Evolutionary conservation across 495 filamentous ascomycete species (phyloP).

Genomic region (Aspergillus bridgeri): DNA sequence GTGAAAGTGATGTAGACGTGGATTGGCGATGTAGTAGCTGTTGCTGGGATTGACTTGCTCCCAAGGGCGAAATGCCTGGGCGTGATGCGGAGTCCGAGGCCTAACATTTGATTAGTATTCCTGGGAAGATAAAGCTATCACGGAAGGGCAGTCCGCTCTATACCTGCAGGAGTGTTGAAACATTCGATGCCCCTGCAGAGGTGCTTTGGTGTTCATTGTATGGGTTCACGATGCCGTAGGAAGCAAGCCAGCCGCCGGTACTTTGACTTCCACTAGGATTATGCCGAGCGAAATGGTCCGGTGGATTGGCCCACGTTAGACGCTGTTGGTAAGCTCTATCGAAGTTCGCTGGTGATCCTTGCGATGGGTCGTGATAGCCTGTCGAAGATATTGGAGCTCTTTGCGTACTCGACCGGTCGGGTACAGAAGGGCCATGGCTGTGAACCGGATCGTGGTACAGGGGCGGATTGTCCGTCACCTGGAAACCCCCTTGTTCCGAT

Average conservation of each 20-base stretch:
- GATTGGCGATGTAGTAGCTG: not conserved
- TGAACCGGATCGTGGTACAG: not conserved
- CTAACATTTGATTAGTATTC: not conserved
- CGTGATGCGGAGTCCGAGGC: not conserved
- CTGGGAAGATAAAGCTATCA: not conserved
- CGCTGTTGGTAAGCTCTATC: not conserved
- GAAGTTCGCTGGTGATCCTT: not conserved
- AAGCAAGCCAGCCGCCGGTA: not conserved
- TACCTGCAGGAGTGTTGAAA: not conserved
- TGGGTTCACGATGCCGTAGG: not conserved
- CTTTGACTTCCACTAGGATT: not conserved
- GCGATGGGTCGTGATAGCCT: not conserved
- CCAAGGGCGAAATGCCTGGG: not conserved
- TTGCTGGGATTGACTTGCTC: conserved; percentile 11
- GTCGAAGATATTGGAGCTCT: not conserved
- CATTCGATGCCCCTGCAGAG: not conserved
- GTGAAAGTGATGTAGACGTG: conserved; percentile 15
- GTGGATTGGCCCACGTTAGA: not conserved
- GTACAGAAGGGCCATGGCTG: not conserved
- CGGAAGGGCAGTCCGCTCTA: not conserved
- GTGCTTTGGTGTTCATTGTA: not conserved
- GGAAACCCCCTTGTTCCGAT: not conserved
- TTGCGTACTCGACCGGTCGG: not conserved
- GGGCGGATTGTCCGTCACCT: not conserved
- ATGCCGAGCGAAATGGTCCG: not conserved